A percentile compares a stretch with the other conserved stretches of the same genome.
phyloP scores from a whole-genome alignment of 2,329 filamentous ascomycete species.

The Plectosphaerella plurivora region DNA sequence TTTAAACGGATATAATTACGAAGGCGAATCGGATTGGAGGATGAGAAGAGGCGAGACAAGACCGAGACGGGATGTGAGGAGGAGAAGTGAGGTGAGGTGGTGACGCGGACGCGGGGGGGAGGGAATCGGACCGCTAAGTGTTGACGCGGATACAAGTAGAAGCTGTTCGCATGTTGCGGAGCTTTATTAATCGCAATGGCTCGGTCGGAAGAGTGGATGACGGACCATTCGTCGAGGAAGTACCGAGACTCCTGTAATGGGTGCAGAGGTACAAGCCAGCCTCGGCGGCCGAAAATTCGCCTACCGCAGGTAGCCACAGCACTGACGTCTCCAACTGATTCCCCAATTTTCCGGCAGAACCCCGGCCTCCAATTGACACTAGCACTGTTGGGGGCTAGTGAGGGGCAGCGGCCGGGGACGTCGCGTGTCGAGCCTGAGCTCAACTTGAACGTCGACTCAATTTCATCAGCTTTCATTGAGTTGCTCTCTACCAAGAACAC shows the following conservation, averaged over 20 bases:
- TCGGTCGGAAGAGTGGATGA: background rate
- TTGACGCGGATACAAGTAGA: constrained; percentile 1
- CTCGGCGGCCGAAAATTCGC: background rate
- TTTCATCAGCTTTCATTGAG: no score
- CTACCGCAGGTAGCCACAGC: background rate
- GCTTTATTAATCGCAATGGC: constrained; percentile 4
- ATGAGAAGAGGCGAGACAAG: background rate
- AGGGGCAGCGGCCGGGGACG: background rate
- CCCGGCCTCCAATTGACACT: background rate
- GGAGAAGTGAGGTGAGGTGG: background rate
- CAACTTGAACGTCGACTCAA: no score
- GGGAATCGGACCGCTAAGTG: background rate
- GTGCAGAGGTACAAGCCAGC: no score
- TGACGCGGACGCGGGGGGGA: no score
- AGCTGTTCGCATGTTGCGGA: constrained; percentile 2
- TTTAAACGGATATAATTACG: no score
- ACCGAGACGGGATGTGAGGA: background rate
- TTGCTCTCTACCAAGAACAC: no score
- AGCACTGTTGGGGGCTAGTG: background rate
- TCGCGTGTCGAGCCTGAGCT: no score
- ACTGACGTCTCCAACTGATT: background rate
- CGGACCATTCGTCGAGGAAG: background rate
- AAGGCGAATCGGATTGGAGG: no score
- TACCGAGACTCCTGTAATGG: no score
- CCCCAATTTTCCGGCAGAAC: background rate